These are phyloP conservation scores for Dysphania ambrosioides DNA, from an alignment of 148 eudicot genomes.

Conservation along the genomic window DNA sequence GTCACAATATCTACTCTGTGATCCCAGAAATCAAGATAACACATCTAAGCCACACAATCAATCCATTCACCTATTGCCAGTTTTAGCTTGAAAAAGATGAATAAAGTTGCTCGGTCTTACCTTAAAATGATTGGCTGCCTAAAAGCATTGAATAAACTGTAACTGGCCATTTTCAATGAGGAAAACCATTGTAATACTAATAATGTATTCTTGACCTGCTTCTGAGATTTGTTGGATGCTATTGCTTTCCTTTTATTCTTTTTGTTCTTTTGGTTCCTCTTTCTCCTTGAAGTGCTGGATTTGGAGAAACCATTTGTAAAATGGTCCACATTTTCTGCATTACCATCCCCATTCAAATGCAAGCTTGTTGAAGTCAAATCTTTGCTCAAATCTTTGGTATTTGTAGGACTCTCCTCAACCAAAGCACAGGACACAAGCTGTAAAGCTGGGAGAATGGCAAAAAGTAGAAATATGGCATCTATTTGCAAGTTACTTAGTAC, in stretches of 20 bases:
- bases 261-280: slow-evolving; percentile 46
- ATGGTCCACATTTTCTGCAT: slow-evolving; percentile 30
- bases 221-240: slow-evolving; percentile 27
- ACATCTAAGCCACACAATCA: neutral
- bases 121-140: slow-evolving; percentile 81
- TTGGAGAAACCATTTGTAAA: slow-evolving; percentile 37
- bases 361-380: slow-evolving; percentile 32
- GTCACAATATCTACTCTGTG: neutral
- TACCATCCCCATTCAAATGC: slow-evolving; percentile 32
- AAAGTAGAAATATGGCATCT: slow-evolving; percentile 63
- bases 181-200: slow-evolving; percentile 44
- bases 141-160: slow-evolving; percentile 65
- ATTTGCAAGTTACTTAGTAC: slow-evolving; percentile 56
- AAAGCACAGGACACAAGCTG: slow-evolving; percentile 84
- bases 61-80: neutral
- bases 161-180: slow-evolving; percentile 63
- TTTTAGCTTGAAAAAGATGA: neutral
- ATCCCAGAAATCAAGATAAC: neutral
- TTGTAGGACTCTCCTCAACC: slow-evolving; percentile 53
- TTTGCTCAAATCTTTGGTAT: slow-evolving; percentile 31
- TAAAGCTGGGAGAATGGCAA: slow-evolving; percentile 67
- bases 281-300: slow-evolving; percentile 46
- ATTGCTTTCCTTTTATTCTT: slow-evolving; percentile 28
- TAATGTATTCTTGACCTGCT: slow-evolving; percentile 37
- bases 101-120: slow-evolving; percentile 39